Evolutionary conservation across 2,329 filamentous ascomycete species (phyloP).

Genomic region (Penicillium capsulatum): DNA sequence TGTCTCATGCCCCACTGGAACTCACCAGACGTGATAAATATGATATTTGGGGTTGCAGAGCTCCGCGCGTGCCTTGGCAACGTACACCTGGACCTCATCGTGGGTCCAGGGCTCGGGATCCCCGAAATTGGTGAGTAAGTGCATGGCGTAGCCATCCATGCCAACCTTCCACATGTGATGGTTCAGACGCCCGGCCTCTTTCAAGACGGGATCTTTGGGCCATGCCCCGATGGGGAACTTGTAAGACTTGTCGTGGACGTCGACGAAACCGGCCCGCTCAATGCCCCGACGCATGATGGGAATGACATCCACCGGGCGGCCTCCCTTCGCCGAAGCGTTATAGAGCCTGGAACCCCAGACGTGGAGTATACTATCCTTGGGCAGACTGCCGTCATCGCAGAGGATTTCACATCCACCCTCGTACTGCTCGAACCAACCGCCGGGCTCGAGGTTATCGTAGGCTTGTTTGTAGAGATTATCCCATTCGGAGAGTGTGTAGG

Average conservation of each 20-base stretch:
- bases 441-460: conserved; percentile 2
- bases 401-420: conserved; percentile 1
- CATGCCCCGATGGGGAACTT: conserved; percentile 36
- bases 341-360: conserved; percentile 10
- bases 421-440: conserved; percentile 3
- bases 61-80: conserved; percentile 3
- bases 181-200: conserved; percentile 40
- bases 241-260: conserved; percentile 47
- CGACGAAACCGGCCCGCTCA: conserved; percentile 18
- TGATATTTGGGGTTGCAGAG: conserved; percentile 1
- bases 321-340: conserved; percentile 10
- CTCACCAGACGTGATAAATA: conserved; percentile 3
- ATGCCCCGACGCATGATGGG: conserved; percentile 15
- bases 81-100: conserved; percentile 3
- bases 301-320: conserved; percentile 16
- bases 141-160: conserved; percentile 21
- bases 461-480: conserved; percentile 1
- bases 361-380: background rate
- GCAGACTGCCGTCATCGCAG: conserved; percentile 1
- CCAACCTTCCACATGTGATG: conserved; percentile 15
- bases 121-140: conserved; percentile 17
- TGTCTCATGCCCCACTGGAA: background rate
- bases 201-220: conserved; percentile 38
- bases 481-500: background rate
- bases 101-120: conserved; percentile 6